phyloP scores from a whole-genome alignment of 2,329 filamentous ascomycete genomes.

The Monosporascus sp. region DNA sequence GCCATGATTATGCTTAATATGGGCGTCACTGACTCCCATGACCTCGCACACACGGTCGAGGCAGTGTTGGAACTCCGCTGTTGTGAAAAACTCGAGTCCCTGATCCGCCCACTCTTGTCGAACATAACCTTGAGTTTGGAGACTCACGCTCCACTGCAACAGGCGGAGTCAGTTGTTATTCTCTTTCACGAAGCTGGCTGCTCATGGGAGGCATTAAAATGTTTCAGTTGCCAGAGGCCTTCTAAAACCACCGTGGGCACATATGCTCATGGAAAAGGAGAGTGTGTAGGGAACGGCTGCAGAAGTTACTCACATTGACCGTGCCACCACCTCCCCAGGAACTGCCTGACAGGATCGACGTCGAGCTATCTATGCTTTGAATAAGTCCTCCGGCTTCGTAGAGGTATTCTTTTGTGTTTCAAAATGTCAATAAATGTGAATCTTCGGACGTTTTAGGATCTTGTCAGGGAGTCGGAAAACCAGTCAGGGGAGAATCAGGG shows the following conservation, averaged over 20 bases:
- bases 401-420: conserved; percentile 44
- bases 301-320: conserved; percentile 52
- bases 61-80: conserved; percentile 67
- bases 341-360: conserved; percentile 61
- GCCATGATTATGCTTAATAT: conserved; percentile 65
- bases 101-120: conserved; percentile 71
- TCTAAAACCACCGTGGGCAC: background rate
- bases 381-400: conserved; percentile 63
- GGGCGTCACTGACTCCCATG: conserved; percentile 67
- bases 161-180: background rate
- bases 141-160: conserved; percentile 57
- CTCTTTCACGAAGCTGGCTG: background rate
- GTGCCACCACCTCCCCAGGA: conserved; percentile 84
- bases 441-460: background rate
- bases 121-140: conserved; percentile 67
- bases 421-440: background rate
- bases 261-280: background rate
- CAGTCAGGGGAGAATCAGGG: too few relatives aligned
- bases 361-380: conserved; percentile 49
- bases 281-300: background rate
- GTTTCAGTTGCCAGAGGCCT: background rate
- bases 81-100: conserved; percentile 69
- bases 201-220: background rate
- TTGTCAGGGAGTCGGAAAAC: background rate
- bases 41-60: conserved; percentile 72